Conservation (phyloP, 1,284 basidiomycete genomes). For the Pterulicium gracile region DNA sequence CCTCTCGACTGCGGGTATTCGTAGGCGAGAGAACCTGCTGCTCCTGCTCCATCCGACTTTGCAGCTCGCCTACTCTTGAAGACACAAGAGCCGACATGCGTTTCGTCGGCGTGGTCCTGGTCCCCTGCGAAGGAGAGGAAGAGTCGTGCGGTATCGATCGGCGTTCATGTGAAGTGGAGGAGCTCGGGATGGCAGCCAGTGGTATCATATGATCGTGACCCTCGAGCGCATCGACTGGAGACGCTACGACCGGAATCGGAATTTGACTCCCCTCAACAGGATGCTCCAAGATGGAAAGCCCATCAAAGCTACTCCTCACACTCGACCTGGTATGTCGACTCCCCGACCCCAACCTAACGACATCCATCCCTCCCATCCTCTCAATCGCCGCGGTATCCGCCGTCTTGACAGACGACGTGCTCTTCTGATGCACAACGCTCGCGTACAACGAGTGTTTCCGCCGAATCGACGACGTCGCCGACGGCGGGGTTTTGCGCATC, state of each 20-base stretch:
- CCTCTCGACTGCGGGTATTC: slow-evolving; percentile 20
- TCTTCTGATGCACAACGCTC: slow-evolving; percentile 29
- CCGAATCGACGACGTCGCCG: slow-evolving; percentile 14
- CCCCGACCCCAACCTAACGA: slow-evolving; percentile 39
- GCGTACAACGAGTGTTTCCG: slow-evolving; percentile 15
- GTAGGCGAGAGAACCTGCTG: slow-evolving; percentile 12
- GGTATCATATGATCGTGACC: not conserved
- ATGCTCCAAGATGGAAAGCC: no score
- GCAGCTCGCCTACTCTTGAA: slow-evolving; percentile 26
- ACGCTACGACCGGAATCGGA: not conserved
- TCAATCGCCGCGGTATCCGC: slow-evolving; percentile 58
- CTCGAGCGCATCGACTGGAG: not conserved
- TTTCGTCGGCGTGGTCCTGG: not conserved
- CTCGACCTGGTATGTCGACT: slow-evolving; percentile 13
- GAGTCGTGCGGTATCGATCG: not conserved
- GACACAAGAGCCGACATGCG: not conserved
- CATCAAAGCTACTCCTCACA: slow-evolving; percentile 8
- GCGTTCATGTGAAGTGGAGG: no score
- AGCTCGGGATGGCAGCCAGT: no score
- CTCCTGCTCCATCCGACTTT: slow-evolving; percentile 25
- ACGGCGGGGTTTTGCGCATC: slow-evolving; percentile 13
- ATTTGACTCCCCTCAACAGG: slow-evolving; percentile 13
- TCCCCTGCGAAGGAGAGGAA: not conserved
- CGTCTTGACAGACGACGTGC: slow-evolving; percentile 46
- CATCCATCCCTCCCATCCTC: slow-evolving; percentile 54